Evolutionary conservation across 331 rosid genomes (phyloP).

Genomic region (Acacia pycnantha): DNA sequence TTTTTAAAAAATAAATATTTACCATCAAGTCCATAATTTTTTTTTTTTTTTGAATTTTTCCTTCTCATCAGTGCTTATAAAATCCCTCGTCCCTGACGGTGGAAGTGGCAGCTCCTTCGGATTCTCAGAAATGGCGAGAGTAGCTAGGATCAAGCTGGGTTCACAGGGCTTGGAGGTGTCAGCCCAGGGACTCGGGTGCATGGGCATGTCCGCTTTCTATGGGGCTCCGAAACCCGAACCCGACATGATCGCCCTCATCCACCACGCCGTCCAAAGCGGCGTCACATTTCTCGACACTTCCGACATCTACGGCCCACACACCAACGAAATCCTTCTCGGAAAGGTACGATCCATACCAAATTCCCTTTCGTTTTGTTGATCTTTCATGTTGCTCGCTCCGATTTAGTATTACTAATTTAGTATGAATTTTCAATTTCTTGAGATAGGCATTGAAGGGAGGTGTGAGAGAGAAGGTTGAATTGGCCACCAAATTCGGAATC

Average conservation of each 20-base stretch:
- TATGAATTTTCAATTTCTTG: background rate
- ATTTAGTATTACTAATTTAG: too few species aligned
- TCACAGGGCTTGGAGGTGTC: conserved; percentile 66
- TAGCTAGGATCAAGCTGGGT: conserved; percentile 57
- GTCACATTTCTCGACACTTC: conserved; percentile 62
- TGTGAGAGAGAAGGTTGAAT: conserved; percentile 52
- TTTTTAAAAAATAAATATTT: too few species aligned
- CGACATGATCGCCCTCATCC: conserved; percentile 44
- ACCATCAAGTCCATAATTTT: too few species aligned
- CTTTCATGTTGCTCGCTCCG: background rate
- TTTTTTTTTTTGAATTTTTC: too few species aligned
- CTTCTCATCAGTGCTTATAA: too few species aligned
- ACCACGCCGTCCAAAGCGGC: conserved; percentile 46
- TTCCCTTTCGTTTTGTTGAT: background rate
- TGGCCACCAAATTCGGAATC: conserved; percentile 65
- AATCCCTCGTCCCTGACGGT: too few species aligned
- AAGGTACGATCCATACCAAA: conserved; percentile 38
- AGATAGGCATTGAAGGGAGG: conserved; percentile 55
- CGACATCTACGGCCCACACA: conserved; percentile 57
- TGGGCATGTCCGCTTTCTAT: conserved; percentile 65
- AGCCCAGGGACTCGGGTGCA: conserved; percentile 68
- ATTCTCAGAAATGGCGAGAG: conserved; percentile 37
- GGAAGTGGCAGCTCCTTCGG: background rate
- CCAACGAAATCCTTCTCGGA: conserved; percentile 67
- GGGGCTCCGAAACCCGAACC: conserved; percentile 58